phyloP scores from a whole-genome alignment of 345 rosid genomes.

The Salix viminalis region DNA sequence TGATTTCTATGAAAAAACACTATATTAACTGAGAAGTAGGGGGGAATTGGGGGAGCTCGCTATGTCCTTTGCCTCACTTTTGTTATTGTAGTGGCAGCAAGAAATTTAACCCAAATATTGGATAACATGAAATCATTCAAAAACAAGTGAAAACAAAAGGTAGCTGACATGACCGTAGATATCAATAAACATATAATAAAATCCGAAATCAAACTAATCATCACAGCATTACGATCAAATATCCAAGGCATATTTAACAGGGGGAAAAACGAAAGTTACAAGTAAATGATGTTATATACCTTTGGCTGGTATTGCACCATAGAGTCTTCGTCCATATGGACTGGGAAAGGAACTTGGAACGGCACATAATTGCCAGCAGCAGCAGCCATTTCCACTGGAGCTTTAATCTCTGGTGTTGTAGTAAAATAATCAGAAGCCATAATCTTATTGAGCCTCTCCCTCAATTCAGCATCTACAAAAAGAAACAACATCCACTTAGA shows the following conservation, averaged over 20 bases:
- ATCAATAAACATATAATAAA: background rate
- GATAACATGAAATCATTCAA: background rate
- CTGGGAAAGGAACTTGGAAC: slow-evolving; percentile 48
- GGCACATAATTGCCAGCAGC: slow-evolving; percentile 50
- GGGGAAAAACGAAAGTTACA: background rate
- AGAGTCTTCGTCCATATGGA: slow-evolving; percentile 42
- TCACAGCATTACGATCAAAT: background rate
- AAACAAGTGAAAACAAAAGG: background rate
- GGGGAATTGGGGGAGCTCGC: background rate
- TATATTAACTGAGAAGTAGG: background rate
- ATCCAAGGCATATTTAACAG: background rate
- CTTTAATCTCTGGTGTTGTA: slow-evolving; percentile 78
- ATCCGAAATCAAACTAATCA: background rate
- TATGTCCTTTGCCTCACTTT: background rate
- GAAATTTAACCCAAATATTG: background rate
- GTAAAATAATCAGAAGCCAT: slow-evolving; percentile 84
- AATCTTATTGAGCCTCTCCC: slow-evolving; percentile 72
- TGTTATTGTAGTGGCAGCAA: background rate
- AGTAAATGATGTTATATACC: slow-evolving; percentile 8
- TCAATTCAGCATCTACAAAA: slow-evolving; percentile 62
- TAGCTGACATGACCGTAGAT: background rate
- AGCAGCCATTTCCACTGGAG: slow-evolving; percentile 70
- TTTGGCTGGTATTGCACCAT: slow-evolving; percentile 32
- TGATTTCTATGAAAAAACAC: background rate
- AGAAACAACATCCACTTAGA: background rate